Percentiles rank a stretch among this genome's conserved stretches.
Evolutionary conservation across 148 eudicot genomes (phyloP).

Genomic region (Amaranthus hypochondriacus): DNA sequence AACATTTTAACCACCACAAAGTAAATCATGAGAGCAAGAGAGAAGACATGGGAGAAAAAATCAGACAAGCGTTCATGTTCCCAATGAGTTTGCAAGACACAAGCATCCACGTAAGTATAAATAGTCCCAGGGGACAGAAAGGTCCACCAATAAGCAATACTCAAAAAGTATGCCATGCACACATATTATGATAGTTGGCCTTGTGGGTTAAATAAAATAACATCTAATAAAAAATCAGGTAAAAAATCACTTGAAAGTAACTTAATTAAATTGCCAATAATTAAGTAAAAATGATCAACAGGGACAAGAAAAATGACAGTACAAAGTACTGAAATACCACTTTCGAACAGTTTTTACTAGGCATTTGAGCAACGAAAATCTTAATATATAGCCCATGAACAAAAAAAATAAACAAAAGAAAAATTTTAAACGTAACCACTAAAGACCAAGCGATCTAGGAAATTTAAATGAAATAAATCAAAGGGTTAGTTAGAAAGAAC

Average conservation of each 20-base stretch:
- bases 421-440: constrained; percentile 1
- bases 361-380: background rate
- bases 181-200: too few species aligned
- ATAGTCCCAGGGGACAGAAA: too few species aligned
- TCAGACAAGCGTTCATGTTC: background rate
- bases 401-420: constrained; percentile 1
- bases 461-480: constrained; percentile 18
- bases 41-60: background rate
- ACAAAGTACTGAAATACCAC: background rate
- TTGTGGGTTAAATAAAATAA: too few species aligned
- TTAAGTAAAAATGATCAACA: too few species aligned
- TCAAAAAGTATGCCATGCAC: too few species aligned
- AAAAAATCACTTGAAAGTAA: too few species aligned
- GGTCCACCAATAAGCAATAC: too few species aligned
- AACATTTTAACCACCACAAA: background rate
- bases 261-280: too few species aligned
- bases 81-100: too few species aligned
- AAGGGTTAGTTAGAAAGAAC: constrained; percentile 17
- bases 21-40: background rate
- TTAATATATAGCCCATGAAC: background rate
- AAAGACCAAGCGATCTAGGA: background rate
- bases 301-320: background rate
- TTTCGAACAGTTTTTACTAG: background rate
- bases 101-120: too few species aligned
- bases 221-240: too few species aligned